These are phyloP conservation scores for Agastache rugosa DNA, from an alignment of 257 asterid species.

Conservation along the genomic window DNA sequence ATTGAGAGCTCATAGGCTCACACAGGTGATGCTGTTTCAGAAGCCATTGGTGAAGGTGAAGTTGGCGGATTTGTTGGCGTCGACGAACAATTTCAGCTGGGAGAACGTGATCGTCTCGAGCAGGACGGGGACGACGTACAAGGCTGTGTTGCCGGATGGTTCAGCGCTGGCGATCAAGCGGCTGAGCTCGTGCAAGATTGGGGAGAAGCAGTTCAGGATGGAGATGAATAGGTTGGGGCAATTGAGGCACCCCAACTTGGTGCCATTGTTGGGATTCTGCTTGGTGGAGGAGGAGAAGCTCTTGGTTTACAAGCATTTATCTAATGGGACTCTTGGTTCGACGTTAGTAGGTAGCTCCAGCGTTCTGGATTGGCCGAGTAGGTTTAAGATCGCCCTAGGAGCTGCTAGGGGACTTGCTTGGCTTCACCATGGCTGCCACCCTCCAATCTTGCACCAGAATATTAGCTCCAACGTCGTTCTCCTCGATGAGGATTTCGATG, in stretches of 20 bases:
- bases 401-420: constrained; percentile 77
- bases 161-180: constrained; percentile 65
- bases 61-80: constrained; percentile 57
- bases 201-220: constrained; percentile 61
- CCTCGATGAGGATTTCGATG: constrained; percentile 68
- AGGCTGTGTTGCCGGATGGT: constrained; percentile 64
- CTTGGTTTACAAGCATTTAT: constrained; percentile 63
- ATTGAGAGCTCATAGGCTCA: constrained; percentile 55
- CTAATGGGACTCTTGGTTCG: constrained; percentile 60
- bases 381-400: constrained; percentile 60
- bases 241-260: constrained; percentile 75
- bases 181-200: constrained; percentile 53
- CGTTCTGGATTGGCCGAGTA: constrained; percentile 56
- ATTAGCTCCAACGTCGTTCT: constrained; percentile 62
- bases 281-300: constrained; percentile 72
- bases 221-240: constrained; percentile 74
- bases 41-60: constrained; percentile 68
- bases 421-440: constrained; percentile 81
- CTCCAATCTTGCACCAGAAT: constrained; percentile 63
- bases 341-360: constrained; percentile 39
- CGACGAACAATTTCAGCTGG: constrained; percentile 51
- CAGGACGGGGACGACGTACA: constrained; percentile 61
- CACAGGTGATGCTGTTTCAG: constrained; percentile 65
- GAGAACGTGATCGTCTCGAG: constrained; percentile 50
- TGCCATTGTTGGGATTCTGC: constrained; percentile 68